phyloP scores from a whole-genome alignment of 2,329 filamentous ascomycete species.

The Fusarium humuli region DNA sequence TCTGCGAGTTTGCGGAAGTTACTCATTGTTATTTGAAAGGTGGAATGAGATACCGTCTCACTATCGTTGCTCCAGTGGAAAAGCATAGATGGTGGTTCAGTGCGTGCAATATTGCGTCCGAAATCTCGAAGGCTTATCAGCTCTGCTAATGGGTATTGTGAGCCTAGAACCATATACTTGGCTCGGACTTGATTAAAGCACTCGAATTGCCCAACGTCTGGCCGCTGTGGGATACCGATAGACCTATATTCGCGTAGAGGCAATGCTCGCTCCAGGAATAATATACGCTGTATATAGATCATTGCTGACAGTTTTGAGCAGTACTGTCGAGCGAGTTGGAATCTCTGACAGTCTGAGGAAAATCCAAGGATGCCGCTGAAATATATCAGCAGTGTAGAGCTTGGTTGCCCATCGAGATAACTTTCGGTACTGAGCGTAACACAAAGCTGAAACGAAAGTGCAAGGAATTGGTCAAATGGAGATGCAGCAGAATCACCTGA shows the following conservation, averaged over 20 bases:
- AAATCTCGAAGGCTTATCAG: neutral
- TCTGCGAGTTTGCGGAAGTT: too few species aligned
- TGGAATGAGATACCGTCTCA: neutral
- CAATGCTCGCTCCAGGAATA: neutral
- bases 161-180: neutral
- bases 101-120: neutral
- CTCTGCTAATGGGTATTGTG: neutral
- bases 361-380: neutral
- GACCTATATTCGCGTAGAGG: neutral
- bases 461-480: neutral
- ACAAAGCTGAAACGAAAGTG: neutral
- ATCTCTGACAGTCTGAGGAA: neutral
- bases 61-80: neutral
- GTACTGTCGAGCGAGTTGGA: neutral
- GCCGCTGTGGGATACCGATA: neutral
- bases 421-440: neutral
- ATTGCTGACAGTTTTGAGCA: neutral
- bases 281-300: neutral
- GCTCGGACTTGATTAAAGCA: neutral
- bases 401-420: neutral
- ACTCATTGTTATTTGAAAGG: neutral
- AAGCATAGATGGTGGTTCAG: neutral
- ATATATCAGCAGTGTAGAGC: slow-evolving; percentile 1
- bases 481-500: neutral
- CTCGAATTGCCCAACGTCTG: neutral